Percentiles rank a stretch among this genome's conserved stretches.
Conservation (phyloP, 2,329 filamentous ascomycete genomes). For the Thelonectria olida region DNA sequence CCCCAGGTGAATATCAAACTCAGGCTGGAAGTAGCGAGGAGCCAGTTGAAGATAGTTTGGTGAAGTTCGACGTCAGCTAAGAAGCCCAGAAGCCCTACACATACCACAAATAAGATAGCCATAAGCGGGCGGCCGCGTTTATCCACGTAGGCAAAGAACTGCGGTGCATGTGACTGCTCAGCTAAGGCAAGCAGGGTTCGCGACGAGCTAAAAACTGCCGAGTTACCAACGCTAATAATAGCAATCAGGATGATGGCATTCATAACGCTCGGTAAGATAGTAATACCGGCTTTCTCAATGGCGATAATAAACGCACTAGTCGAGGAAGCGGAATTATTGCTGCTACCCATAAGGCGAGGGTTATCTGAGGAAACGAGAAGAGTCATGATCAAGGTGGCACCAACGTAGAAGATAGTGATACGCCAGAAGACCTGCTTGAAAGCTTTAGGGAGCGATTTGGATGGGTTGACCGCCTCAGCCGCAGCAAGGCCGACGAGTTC, state of each 20-base stretch:
- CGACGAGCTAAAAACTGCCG: slow-evolving; percentile 89
- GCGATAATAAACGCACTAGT: slow-evolving; percentile 95
- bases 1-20: slow-evolving; percentile 82
- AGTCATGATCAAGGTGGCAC: slow-evolving; percentile 83
- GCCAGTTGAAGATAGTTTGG: slow-evolving; percentile 77
- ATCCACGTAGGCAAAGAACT: slow-evolving; percentile 82
- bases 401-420: slow-evolving; percentile 88
- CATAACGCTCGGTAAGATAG: slow-evolving; percentile 85
- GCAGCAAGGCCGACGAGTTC: slow-evolving; percentile 81
- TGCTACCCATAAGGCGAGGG: slow-evolving; percentile 65
- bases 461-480: slow-evolving; percentile 79
- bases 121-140: slow-evolving; percentile 82
- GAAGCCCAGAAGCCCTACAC: slow-evolving; percentile 79
- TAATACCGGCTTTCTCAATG: slow-evolving; percentile 83
- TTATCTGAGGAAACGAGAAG: slow-evolving; percentile 82
- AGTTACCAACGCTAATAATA: slow-evolving; percentile 91
- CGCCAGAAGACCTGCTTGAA: slow-evolving; percentile 97
- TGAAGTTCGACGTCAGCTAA: slow-evolving; percentile 72
- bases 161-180: slow-evolving; percentile 85
- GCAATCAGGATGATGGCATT: slow-evolving; percentile 94
- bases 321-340: slow-evolving; percentile 68
- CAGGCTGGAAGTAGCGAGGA: slow-evolving; percentile 77
- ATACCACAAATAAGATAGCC: slow-evolving; percentile 74
- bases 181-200: slow-evolving; percentile 89
- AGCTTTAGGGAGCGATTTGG: slow-evolving; percentile 83